Conservation (phyloP, 352 stramenopile genomes). For the Pythium chondricola region DNA sequence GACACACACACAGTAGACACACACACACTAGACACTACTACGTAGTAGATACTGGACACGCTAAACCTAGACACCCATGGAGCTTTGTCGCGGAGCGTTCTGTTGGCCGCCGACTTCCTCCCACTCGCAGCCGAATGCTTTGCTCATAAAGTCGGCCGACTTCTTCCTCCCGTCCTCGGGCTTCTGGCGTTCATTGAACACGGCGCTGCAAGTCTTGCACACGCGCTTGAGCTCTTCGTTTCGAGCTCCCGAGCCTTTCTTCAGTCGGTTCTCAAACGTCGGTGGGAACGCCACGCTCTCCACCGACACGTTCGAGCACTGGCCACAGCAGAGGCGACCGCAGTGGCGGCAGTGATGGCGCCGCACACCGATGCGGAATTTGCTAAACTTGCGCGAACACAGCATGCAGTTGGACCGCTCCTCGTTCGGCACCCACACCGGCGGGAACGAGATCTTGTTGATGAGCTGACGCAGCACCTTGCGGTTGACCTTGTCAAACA, state of each 20-base stretch:
- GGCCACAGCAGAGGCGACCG: constrained; percentile 67
- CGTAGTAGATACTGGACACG: neutral
- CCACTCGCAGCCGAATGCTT: constrained; percentile 51
- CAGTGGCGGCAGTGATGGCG: constrained; percentile 86
- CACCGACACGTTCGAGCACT: constrained; percentile 70
- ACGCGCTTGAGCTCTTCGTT: constrained; percentile 47
- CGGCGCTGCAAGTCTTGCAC: constrained; percentile 65
- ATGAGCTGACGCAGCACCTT: constrained; percentile 68
- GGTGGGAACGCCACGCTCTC: constrained; percentile 65
- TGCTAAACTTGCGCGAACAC: constrained; percentile 65
- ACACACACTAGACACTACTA: constrained; percentile 1
- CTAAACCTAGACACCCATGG: neutral
- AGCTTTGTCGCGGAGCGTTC: constrained; percentile 12
- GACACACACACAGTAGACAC: neutral
- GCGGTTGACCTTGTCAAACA: constrained; percentile 80
- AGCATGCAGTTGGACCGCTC: constrained; percentile 76
- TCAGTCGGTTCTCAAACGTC: constrained; percentile 39
- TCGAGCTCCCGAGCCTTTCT: constrained; percentile 28
- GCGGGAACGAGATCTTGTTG: constrained; percentile 67
- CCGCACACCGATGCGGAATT: constrained; percentile 51
- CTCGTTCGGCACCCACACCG: constrained; percentile 75
- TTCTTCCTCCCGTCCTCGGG: constrained; percentile 39
- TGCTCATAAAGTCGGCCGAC: constrained; percentile 52
- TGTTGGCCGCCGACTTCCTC: constrained; percentile 33
- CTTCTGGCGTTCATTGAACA: constrained; percentile 69